Conservation (phyloP, 345 rosid species). For the Zanthoxylum bungeanum region DNA sequence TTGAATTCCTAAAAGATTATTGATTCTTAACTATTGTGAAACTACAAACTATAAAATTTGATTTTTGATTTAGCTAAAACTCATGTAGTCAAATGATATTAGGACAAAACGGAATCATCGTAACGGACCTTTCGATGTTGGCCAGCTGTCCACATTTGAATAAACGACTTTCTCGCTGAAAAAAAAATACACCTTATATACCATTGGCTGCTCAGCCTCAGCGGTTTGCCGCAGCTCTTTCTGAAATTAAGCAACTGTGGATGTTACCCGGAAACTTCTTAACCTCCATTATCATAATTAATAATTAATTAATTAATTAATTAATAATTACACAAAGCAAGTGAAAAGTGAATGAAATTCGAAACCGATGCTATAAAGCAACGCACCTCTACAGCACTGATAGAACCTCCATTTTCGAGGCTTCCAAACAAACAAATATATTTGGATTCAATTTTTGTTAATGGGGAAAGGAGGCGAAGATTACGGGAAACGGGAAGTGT, state of each 20-base stretch:
- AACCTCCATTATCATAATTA: no score
- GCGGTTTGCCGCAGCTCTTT: background rate
- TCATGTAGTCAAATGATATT: background rate
- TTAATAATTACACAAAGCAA: no score
- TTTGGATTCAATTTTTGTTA: background rate
- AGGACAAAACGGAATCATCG: background rate
- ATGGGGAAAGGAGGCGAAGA: slow-evolving; percentile 64
- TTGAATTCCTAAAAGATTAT: no score
- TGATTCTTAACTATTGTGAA: no score
- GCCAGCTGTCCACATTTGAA: background rate
- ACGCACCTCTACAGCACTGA: no score
- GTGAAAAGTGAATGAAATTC: no score
- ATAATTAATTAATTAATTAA: no score
- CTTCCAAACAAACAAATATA: background rate
- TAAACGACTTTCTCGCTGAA: background rate
- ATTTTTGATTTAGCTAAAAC: no score
- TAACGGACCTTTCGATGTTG: background rate
- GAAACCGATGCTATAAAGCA: no score
- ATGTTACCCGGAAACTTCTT: background rate
- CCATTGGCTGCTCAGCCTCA: no score
- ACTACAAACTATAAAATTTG: background rate
- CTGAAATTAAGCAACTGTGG: background rate
- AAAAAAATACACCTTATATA: background rate
- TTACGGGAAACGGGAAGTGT: slow-evolving; percentile 19
- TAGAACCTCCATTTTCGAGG: no score